Evolutionary conservation across 2,329 filamentous ascomycete species (phyloP), one percentile per base, ranked within the genome.

Genomic region (Diaporthe vaccinii): DNA sequence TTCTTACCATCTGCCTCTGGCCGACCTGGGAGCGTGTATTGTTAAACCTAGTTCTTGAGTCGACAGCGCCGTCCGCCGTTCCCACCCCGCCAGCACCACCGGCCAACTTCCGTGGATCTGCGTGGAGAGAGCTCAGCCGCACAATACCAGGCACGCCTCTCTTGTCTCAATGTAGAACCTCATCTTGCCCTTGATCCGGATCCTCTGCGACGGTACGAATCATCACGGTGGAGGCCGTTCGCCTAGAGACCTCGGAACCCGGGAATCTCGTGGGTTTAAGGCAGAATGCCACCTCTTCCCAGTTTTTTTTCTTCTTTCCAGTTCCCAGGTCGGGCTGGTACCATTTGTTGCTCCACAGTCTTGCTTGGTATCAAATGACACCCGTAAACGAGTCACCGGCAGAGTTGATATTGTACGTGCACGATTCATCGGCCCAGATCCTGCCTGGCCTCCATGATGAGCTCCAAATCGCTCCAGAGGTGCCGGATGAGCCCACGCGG

Each of bases 41-140:
- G 22, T 17, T 25, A 51, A 31, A 34, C 41, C 7, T 25, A 36
- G 9, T 44, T 67, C 49, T 41, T 41, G 46, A 69, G 65, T 55
- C 46, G 65, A 55, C 65, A 53, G 65, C 49, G 22, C 44, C 62
- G 31, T 39, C 46, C 31, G 31, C 34, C 28, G 31, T 68, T 39
- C 46, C 65, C 65, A 68, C 65, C 34, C 31, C 46, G 62, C 62
- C 65, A 17, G 31, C 14, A 25, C 28, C 22, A n/a, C 65, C 65
- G 65, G 65, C 65, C 65, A 69, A 69, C 49, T 69, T 69, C 65
- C 65, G 65, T 69, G 34, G 65, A 55, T 55, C 49, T 55, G 49
- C 65, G 49, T 53, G 34, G 46, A 55, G 46, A 55, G 65, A 53
- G 12, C 34, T 68, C 65, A 68, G 65, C 46, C 65, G 65, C 65